These are phyloP conservation scores for Ophiocordyceps australis DNA, from an alignment of 2,329 filamentous ascomycete species.

Conservation along the genomic window DNA sequence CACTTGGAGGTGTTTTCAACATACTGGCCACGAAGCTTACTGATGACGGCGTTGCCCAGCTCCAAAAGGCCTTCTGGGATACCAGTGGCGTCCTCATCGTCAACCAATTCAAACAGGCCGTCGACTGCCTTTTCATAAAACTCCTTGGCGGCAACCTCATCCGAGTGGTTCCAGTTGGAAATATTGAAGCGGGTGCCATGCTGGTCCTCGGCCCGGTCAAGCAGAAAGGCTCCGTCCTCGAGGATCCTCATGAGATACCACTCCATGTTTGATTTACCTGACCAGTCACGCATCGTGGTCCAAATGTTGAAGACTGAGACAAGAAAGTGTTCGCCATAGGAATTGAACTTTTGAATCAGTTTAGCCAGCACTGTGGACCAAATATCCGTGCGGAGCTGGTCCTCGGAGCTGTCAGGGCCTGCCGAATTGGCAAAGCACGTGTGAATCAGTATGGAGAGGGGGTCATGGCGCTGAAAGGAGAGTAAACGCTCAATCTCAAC, in stretches of 20 bases:
- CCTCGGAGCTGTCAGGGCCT: conserved; percentile 65
- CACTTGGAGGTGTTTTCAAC: conserved; percentile 64
- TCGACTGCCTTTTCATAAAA: conserved; percentile 75
- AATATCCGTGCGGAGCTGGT: conserved; percentile 59
- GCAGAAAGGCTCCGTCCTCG: conserved; percentile 77
- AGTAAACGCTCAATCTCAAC: conserved; percentile 64
- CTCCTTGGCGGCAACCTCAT: conserved; percentile 66
- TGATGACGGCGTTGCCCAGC: conserved; percentile 67
- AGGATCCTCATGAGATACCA: conserved; percentile 90
- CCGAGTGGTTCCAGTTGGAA: conserved; percentile 56
- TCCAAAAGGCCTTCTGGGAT: conserved; percentile 75
- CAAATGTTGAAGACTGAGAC: conserved; percentile 76
- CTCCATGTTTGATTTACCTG: conserved; percentile 75
- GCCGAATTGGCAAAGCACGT: conserved; percentile 80
- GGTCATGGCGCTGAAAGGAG: conserved; percentile 78
- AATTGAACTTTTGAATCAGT: conserved; percentile 60
- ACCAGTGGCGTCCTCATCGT: conserved; percentile 67
- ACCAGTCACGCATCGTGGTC: conserved; percentile 77
- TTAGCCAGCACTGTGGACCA: conserved; percentile 82
- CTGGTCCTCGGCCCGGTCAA: conserved; percentile 72
- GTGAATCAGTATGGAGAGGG: conserved; percentile 68
- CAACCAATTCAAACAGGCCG: conserved; percentile 69
- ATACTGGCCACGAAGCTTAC: conserved; percentile 53
- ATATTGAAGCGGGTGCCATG: conserved; percentile 53
- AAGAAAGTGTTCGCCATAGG: conserved; percentile 62